Conservation (phyloP, 1,284 basidiomycete species). For the Paramarasmius palmivorus region DNA sequence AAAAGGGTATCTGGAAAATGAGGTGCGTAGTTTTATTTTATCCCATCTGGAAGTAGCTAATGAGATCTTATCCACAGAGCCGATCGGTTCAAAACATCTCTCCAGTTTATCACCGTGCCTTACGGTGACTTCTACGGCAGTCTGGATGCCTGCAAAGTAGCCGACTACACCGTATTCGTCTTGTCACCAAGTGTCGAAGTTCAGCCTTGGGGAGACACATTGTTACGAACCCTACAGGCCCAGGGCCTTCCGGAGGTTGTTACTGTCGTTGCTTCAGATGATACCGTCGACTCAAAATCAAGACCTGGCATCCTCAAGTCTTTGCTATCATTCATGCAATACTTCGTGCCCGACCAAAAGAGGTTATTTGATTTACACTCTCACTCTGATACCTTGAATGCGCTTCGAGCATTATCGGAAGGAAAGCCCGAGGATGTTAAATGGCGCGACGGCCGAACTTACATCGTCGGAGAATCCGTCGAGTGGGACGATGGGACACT, state of each 20-base stretch:
- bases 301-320: conserved; percentile 77
- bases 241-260: conserved; percentile 81
- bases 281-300: conserved; percentile 54
- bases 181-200: conserved; percentile 86
- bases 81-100: conserved; percentile 84
- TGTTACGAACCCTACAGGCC: conserved; percentile 85
- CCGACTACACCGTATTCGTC: conserved; percentile 89
- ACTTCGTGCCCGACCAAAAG: conserved; percentile 89
- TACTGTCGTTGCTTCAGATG: conserved; percentile 50
- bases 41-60: background rate
- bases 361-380: conserved; percentile 65
- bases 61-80: conserved; percentile 45
- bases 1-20: conserved; percentile 63
- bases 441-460: conserved; percentile 83
- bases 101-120: conserved; percentile 82
- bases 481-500: conserved; percentile 62
- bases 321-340: conserved; percentile 88
- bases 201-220: conserved; percentile 83
- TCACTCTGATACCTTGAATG: conserved; percentile 67
- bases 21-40: conserved; percentile 45
- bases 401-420: conserved; percentile 77
- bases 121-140: conserved; percentile 75
- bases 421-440: conserved; percentile 74
- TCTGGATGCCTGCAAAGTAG: conserved; percentile 85
- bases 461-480: conserved; percentile 74